Base-by-base conservation (phyloP, 2,329 filamentous ascomycete species). In the Colletotrichum echinochloae region DNA sequence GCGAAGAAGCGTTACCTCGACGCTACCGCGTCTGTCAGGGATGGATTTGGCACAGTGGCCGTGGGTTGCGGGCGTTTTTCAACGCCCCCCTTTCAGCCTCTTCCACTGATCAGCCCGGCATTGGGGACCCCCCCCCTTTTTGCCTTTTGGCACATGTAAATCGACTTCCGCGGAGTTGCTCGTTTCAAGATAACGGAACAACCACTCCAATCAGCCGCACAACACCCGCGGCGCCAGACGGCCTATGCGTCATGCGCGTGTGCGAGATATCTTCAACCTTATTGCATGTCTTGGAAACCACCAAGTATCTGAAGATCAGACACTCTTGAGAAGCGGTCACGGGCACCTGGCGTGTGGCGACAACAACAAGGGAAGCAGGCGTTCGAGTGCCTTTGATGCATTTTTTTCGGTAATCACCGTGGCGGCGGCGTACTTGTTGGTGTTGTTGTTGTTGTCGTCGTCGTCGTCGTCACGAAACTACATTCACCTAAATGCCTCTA, bases 151-250 rank as follows among this genome's bases (percentile, higher is more conserved):
- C 64, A 70, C 57, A 39, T 71, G 59, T 67, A 63, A 54, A 39
- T 55, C 57, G 52, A 26, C 52, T 59, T 71, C 68, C 68, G 68
- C 68, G 64, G 68, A 71, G 68, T 67, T 71, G 68, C 54, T 48
- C 64, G n/a, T 49, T 67, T 28, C 44, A 54, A 71, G 64, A 71
- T 68, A 71, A 71, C 68, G 64, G 59, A 33, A 63, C 66, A 33
- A 68, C 59, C 60, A 54, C 60, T 33, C 16, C 37, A 44, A 52
- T 11, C 48, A 68, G 64, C 59, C 64, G 57, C 64, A 28, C 59
- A 33, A 49, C 41, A 30, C 20, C 30, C 57, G 30, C 44, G 51
- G n/a, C 57, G 6, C 57, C 16, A 18, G 26, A 33, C 16, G 67
- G 64, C 51, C 67, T 51, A 62, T 59, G 64, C 67, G 57, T 46